Conservation (phyloP, 345 rosid genomes). For the Erysimum cheiranthoides region DNA sequence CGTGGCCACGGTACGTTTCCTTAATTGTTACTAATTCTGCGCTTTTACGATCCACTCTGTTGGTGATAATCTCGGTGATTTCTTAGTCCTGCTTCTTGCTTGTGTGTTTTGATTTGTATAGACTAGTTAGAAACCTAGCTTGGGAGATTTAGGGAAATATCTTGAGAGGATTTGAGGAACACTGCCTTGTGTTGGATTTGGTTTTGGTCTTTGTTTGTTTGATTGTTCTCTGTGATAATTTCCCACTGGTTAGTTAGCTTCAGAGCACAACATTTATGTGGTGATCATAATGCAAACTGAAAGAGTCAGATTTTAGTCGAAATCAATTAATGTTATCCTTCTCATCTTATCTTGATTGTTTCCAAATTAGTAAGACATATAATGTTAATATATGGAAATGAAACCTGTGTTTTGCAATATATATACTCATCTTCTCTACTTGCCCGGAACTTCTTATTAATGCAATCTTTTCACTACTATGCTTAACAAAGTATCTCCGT, state of each 20-base stretch:
- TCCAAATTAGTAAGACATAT: not conserved
- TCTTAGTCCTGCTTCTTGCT: constrained; percentile 24
- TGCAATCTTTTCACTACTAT: constrained; percentile 17
- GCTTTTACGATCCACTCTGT: constrained; percentile 1
- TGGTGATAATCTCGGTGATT: too few relatives aligned
- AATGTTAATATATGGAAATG: not conserved
- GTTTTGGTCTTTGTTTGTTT: constrained; percentile 15
- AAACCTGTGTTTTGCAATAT: constrained; percentile 3
- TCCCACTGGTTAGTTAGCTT: not conserved
- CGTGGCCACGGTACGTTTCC: constrained; percentile 71
- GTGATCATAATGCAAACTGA: not conserved
- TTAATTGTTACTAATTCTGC: constrained; percentile 27
- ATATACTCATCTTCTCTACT: constrained; percentile 22
- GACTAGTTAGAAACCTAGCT: constrained; percentile 27
- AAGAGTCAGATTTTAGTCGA: constrained; percentile 3
- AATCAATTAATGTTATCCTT: not conserved
- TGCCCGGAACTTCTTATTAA: not conserved
- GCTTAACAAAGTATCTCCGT: constrained; percentile 13
- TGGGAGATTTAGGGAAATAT: not conserved
- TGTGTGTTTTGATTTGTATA: constrained; percentile 2
- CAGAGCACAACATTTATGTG: not conserved
- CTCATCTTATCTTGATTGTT: constrained; percentile 5
- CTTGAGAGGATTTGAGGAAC: not conserved
- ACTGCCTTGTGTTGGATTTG: not conserved
- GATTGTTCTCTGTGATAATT: constrained; percentile 13